Evolutionary conservation across 1,284 basidiomycete species (phyloP), one percentile per base, ranked within the genome.

Genomic region (Trametes polyzona): DNA sequence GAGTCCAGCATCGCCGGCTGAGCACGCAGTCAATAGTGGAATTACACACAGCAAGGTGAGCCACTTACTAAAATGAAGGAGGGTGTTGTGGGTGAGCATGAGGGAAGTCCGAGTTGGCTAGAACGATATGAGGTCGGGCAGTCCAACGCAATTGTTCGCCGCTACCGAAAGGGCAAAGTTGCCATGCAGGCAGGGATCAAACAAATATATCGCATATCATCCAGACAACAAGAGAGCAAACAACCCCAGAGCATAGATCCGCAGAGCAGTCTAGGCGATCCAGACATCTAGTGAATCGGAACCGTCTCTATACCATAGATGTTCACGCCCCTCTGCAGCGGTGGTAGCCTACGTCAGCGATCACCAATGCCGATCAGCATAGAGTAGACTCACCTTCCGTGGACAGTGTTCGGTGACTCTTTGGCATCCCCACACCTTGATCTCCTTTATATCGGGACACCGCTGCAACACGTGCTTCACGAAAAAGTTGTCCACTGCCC

Each of bases 401-500:
- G 81, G 80, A 53, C 80, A 83, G 6, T 69, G 75, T n/a, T 76
- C 77, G 19, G 80, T 87, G 27, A 92, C 69, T 39, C 78, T 76
- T 69, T 86, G 89, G 67, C 89, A 92, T 6, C 88, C 89, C 84
- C 85, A 91, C 3, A 86, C 79, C 67, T 81, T 87, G 57, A 91
- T 69, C 64, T 90, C 86, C 55, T 71, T 69, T 42, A 92, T 62
- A 41, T 76, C 72, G 24, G 67, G 66, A 57, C 84, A 84, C 1
- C 74, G 69, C 14, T 90, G 85, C 61, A 94, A 70, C 66, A 94
- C 74, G 19, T 74, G 79, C 71, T 92, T 89, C 58, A 98, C 73
- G 1, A 91, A 78, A 67, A 89, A 94, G 71, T 99, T 92, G 63
- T 96, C 90, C 29, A 93, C 81, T 33, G 84, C 81, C 39, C 96